Percentiles rank a stretch among this genome's conserved stretches.
These are phyloP conservation scores for Achlya hypogyna DNA, from an alignment of 352 stramenopile genomes.

Conservation along the genomic window DNA sequence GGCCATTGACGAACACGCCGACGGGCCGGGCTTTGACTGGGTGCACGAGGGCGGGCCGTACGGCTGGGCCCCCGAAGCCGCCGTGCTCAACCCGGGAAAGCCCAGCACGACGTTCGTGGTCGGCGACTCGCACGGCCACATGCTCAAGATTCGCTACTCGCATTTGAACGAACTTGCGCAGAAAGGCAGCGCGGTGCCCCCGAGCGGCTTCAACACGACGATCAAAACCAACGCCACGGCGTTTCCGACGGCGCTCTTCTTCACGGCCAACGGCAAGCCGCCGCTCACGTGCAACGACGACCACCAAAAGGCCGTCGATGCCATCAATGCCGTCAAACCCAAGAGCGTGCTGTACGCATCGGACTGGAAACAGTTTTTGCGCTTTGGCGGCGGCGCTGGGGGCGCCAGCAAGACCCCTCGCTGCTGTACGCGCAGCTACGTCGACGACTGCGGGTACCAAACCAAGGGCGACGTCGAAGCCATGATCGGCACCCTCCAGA, in stretches of 20 bases:
- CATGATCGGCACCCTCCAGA: background rate
- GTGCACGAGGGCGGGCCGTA: background rate
- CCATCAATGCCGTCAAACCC: conserved; percentile 6
- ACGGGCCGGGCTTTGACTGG: background rate
- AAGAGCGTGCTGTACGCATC: conserved; percentile 5
- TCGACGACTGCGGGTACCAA: conserved; percentile 7
- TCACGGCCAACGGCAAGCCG: background rate
- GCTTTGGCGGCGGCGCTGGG: background rate
- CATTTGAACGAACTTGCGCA: background rate
- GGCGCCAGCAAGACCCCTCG: background rate
- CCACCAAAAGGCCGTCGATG: background rate
- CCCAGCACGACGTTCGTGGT: background rate
- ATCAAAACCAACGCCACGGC: background rate
- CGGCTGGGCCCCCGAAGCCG: background rate
- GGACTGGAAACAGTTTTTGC: conserved; percentile 13
- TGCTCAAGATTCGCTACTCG: background rate
- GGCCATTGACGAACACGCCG: background rate
- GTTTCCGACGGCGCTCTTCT: conserved; percentile 7
- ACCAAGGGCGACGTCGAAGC: background rate
- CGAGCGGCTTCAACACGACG: too few species aligned
- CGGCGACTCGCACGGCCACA: conserved; percentile 19
- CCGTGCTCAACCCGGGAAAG: background rate
- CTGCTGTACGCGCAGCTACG: conserved; percentile 6
- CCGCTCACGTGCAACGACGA: background rate
- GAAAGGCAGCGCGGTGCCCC: background rate